Conservation (phyloP, 768 basidiomycete species). For the Suillus bovinus region DNA sequence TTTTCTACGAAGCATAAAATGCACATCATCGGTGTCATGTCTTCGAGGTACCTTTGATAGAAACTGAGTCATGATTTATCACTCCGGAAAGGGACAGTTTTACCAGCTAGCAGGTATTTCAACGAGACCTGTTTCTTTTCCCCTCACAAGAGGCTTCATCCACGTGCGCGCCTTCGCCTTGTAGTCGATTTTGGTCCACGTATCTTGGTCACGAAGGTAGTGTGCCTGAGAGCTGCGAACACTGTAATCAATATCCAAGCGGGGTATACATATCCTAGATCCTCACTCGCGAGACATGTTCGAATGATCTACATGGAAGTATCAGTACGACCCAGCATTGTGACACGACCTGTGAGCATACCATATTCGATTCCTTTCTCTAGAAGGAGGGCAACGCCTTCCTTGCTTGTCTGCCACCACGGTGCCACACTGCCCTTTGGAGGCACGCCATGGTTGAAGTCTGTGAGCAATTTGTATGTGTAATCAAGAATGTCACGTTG, state of each 20-base stretch:
- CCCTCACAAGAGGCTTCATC: slow-evolving; percentile 70
- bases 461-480: slow-evolving; percentile 58
- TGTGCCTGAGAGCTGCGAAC: slow-evolving; percentile 52
- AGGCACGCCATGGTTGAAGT: slow-evolving; percentile 56
- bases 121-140: slow-evolving; percentile 59
- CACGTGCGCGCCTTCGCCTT: slow-evolving; percentile 51
- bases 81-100: not conserved
- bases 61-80: not conserved
- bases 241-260: not conserved
- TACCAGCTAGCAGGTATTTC: slow-evolving; percentile 71
- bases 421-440: slow-evolving; percentile 66
- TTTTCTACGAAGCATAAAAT: slow-evolving; percentile 10
- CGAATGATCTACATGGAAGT: slow-evolving; percentile 44
- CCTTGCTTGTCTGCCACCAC: slow-evolving; percentile 75
- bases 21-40: slow-evolving; percentile 70
- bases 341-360: slow-evolving; percentile 20
- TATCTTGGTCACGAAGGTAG: slow-evolving; percentile 63
- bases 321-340: slow-evolving; percentile 11
- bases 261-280: not conserved
- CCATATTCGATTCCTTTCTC: slow-evolving; percentile 75
- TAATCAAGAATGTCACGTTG: slow-evolving; percentile 67
- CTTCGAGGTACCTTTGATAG: slow-evolving; percentile 55
- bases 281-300: slow-evolving; percentile 50
- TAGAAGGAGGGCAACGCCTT: slow-evolving; percentile 62
- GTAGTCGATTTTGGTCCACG: slow-evolving; percentile 72